phyloP scores from a whole-genome alignment of 768 basidiomycete genomes.

The Mycena olivaceomarginata region DNA sequence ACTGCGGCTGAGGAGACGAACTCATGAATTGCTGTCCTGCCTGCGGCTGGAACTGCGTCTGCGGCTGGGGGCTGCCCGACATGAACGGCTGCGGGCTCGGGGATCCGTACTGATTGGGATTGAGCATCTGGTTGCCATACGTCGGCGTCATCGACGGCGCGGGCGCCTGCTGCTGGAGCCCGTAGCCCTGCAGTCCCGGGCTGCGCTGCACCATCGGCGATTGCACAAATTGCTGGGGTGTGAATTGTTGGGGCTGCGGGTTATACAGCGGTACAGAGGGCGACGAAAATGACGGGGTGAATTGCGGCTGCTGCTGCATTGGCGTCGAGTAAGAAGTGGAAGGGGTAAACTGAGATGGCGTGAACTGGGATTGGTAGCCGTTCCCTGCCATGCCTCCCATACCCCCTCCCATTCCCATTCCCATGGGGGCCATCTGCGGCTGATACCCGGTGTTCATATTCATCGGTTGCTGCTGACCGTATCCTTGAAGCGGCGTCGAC shows the following conservation, averaged over 20 bases:
- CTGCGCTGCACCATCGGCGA: constrained; percentile 1
- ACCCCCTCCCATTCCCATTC: constrained; percentile 35
- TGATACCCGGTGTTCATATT: constrained; percentile 53
- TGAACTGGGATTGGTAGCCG: constrained; percentile 33
- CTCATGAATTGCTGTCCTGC: constrained; percentile 44
- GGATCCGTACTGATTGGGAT: constrained; percentile 46
- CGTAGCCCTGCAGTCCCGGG: constrained; percentile 29
- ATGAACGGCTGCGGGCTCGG: constrained; percentile 53
- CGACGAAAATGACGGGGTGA: constrained; percentile 28
- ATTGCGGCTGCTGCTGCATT: constrained; percentile 37
- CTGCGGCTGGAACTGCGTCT: constrained; percentile 48
- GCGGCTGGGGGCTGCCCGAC: constrained; percentile 54
- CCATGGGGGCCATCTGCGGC: constrained; percentile 51
- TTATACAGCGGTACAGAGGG: constrained; percentile 36
- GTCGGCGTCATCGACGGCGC: constrained; percentile 30
- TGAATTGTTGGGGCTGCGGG: constrained; percentile 56
- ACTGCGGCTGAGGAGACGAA: constrained; percentile 35
- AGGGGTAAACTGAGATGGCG: constrained; percentile 28
- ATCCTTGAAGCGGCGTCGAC: constrained; percentile 56
- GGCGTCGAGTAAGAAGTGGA: constrained; percentile 18
- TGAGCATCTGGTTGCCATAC: constrained; percentile 37
- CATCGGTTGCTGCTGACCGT: constrained; percentile 58
- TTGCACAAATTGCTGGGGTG: constrained; percentile 45
- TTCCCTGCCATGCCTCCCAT: constrained; percentile 25
- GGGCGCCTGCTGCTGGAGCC: constrained; percentile 36